Evolutionary conservation across 148 eudicot species (phyloP).

Genomic region (Vaccinium myrtillus): DNA sequence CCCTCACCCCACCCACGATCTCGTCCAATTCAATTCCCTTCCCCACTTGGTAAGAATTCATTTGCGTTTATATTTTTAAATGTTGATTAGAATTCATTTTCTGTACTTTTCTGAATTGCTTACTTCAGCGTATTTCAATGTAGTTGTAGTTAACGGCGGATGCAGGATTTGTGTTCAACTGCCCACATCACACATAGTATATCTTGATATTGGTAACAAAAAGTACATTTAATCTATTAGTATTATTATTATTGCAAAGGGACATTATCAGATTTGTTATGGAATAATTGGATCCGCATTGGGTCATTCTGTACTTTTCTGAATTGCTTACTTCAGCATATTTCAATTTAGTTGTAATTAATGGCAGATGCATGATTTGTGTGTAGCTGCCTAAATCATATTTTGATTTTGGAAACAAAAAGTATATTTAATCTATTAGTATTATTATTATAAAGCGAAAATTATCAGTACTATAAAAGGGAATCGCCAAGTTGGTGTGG

Average conservation of each 20-base stretch:
- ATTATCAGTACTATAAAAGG: too few relatives aligned
- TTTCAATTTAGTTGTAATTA: neutral
- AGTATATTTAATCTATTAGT: too few relatives aligned
- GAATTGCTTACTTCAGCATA: neutral
- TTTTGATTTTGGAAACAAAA: too few relatives aligned
- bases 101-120: neutral
- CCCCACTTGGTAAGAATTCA: constrained; percentile 45
- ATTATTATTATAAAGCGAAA: too few relatives aligned
- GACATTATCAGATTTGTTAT: neutral
- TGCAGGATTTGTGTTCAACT: too few relatives aligned
- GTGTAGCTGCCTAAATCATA: too few relatives aligned
- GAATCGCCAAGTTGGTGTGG: too few relatives aligned
- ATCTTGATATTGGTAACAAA: too few relatives aligned
- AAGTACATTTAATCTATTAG: too few relatives aligned
- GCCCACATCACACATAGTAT: too few relatives aligned
- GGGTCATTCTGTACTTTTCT: neutral
- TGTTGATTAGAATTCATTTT: neutral
- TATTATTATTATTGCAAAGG: too few relatives aligned
- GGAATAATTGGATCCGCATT: neutral
- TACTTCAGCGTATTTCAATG: neutral
- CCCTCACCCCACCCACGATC: constrained; percentile 84
- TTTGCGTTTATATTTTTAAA: neutral
- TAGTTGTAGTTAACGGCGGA: neutral
- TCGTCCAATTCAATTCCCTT: constrained; percentile 69
- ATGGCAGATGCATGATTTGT: too few relatives aligned